phyloP scores from a whole-genome alignment of 2,329 filamentous ascomycete species.

The Drechslerella stenobrocha region DNA sequence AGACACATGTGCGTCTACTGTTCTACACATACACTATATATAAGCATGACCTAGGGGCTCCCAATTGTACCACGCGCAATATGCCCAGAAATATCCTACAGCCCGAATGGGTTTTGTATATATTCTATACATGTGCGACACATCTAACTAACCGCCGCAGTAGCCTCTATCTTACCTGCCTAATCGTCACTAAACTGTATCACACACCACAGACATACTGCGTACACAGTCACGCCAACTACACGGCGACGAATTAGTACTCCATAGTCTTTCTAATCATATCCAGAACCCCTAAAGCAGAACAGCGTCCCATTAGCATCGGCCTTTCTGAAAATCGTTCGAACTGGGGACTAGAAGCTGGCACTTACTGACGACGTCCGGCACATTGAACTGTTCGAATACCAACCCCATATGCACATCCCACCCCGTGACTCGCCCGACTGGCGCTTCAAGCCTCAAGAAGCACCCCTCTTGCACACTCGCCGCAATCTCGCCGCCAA shows the following conservation, averaged over 20 bases:
- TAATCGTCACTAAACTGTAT: conserved; percentile 2
- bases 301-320: background rate
- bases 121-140: too few relatives aligned
- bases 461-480: conserved; percentile 88
- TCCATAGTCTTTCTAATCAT: conserved; percentile 69
- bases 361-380: conserved; percentile 81
- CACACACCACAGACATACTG: background rate
- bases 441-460: conserved; percentile 78
- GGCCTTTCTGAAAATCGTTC: conserved; percentile 18
- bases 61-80: too few relatives aligned
- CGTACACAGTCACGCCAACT: background rate
- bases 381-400: conserved; percentile 79
- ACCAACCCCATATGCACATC: conserved; percentile 77
- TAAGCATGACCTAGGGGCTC: too few relatives aligned
- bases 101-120: background rate
- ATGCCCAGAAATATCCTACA: too few relatives aligned
- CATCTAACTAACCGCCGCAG: too few relatives aligned
- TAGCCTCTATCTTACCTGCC: background rate
- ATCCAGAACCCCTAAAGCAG: conserved; percentile 67
- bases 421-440: conserved; percentile 85
- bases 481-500: conserved; percentile 86
- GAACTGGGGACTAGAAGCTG: background rate
- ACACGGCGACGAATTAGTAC: conserved; percentile 60
- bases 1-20: too few relatives aligned
- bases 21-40: too few relatives aligned